Conservation (phyloP, 176 grass and related monocot species). For the Carex myosuroides region DNA sequence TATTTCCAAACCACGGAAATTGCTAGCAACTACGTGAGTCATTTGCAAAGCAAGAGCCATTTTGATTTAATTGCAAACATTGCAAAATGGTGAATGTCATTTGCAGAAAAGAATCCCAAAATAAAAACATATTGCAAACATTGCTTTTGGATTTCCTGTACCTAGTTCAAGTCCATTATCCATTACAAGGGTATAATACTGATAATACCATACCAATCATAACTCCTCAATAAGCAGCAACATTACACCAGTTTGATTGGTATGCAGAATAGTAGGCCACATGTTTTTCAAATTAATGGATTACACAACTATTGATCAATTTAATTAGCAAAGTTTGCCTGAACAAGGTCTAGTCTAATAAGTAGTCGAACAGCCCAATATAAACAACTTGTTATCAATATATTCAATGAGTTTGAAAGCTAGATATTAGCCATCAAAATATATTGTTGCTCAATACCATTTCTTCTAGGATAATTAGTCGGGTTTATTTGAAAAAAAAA, state of each 20-base stretch:
- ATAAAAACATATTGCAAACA: neutral
- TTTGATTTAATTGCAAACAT: neutral
- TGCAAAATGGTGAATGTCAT: neutral
- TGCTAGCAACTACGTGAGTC: neutral
- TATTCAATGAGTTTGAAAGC: neutral
- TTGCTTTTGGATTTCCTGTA: neutral
- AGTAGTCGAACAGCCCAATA: neutral
- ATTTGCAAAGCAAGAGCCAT: neutral
- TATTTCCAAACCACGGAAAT: neutral
- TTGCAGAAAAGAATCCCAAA: neutral
- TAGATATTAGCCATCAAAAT: neutral
- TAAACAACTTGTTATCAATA: neutral
- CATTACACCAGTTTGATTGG: neutral
- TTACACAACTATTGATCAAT: neutral
- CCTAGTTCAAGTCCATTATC: neutral
- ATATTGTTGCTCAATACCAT: neutral
- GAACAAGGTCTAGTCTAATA: neutral
- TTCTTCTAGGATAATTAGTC: neutral
- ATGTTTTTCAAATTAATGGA: neutral
- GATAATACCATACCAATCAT: neutral
- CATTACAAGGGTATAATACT: neutral
- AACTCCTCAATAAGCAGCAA: neutral
- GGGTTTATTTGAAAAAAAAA: neutral
- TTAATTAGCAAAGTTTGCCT: neutral
- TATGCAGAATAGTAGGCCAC: neutral